phyloP scores from a whole-genome alignment of 257 asterid species.

The Solanum gandarillasii region DNA sequence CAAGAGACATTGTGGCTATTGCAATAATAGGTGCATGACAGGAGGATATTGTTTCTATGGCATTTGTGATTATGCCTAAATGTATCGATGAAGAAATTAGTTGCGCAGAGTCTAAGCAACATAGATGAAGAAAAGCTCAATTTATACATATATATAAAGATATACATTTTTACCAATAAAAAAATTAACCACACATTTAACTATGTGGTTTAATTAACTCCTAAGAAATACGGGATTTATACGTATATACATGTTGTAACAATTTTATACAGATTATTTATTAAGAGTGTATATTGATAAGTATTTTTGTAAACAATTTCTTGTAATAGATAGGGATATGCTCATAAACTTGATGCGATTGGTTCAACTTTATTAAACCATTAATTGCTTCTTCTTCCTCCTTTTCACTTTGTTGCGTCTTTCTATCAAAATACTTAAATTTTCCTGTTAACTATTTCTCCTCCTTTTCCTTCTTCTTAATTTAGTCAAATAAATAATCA shows the following conservation, averaged over 20 bases:
- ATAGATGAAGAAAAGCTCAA: background rate
- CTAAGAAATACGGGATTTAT: background rate
- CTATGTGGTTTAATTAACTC: background rate
- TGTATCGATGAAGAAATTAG: background rate
- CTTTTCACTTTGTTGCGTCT: no score
- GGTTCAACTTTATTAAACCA: background rate
- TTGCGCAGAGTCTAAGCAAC: no score
- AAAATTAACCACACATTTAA: background rate
- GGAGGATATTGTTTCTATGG: slow-evolving; percentile 47
- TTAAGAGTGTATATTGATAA: background rate
- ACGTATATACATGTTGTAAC: background rate
- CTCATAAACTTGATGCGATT: background rate
- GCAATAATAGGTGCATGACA: slow-evolving; percentile 36
- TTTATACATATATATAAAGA: background rate
- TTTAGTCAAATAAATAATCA: no score
- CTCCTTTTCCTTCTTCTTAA: no score
- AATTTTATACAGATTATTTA: background rate
- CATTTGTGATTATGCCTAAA: slow-evolving; percentile 47
- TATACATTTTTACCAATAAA: background rate
- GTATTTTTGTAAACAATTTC: background rate
- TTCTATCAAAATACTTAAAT: no score
- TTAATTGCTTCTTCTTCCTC: no score
- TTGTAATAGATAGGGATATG: background rate
- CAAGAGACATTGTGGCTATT: slow-evolving; percentile 48
- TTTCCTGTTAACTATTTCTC: no score